A percentile compares a stretch with the other conserved stretches of the same genome.
Evolutionary conservation across 192 early-diverging fungal genomes (phyloP).

Genomic region (Phlyctochytrium planicorne): DNA sequence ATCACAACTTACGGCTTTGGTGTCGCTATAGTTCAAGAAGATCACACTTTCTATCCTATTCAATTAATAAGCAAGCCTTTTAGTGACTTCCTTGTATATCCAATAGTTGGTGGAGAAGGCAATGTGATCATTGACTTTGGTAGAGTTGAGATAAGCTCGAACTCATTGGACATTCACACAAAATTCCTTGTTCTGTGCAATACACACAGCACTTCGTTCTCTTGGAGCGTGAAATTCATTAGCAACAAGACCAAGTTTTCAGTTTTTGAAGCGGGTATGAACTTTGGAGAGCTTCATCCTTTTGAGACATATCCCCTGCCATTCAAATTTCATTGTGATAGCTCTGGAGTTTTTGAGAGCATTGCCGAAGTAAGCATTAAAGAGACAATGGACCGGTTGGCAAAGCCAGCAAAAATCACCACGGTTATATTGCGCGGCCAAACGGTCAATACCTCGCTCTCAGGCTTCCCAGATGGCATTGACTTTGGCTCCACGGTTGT

Average conservation of each 20-base stretch:
- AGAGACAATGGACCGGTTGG: conserved; percentile 43
- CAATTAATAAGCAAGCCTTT: conserved; percentile 42
- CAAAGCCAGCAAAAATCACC: conserved; percentile 41
- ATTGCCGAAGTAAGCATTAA: conserved; percentile 47
- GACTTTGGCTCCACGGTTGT: conserved; percentile 60
- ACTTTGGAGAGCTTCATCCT: conserved; percentile 46
- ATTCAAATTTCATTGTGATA: conserved; percentile 49
- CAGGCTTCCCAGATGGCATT: conserved; percentile 52
- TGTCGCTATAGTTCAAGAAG: conserved; percentile 38
- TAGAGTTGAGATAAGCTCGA: conserved; percentile 40
- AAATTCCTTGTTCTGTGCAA: conserved; percentile 53
- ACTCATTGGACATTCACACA: conserved; percentile 34
- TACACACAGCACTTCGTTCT: conserved; percentile 35
- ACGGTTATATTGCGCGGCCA: conserved; percentile 47
- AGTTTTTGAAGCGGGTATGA: conserved; percentile 49
- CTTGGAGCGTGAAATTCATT: conserved; percentile 54
- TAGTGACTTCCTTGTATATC: conserved; percentile 48
- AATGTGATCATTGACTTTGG: conserved; percentile 57
- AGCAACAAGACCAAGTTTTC: conserved; percentile 40
- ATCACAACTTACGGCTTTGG: conserved; percentile 50
- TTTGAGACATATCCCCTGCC: conserved; percentile 48
- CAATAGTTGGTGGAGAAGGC: conserved; percentile 31
- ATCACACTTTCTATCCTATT: conserved; percentile 45
- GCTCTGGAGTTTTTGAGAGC: conserved; percentile 49
- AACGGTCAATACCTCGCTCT: conserved; percentile 46